Evolutionary conservation across 345 rosid species (phyloP).

Genomic region (Syzygium oleosum): DNA sequence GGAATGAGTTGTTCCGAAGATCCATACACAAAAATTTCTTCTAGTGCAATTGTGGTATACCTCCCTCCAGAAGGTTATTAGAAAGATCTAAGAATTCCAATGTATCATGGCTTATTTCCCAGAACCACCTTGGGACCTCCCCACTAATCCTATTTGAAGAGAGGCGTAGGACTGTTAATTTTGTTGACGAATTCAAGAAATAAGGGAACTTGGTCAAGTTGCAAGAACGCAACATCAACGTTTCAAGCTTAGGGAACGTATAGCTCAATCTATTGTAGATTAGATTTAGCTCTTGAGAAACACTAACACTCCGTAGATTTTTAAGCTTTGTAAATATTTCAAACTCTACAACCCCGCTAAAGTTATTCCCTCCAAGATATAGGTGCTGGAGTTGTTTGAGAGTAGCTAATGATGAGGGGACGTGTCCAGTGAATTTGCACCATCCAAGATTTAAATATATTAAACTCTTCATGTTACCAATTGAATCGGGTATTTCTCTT

Average conservation of each 20-base stretch:
- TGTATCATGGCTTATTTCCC: background rate
- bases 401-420: background rate
- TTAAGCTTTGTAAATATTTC: too few species aligned
- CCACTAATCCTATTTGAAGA: background rate
- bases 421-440: background rate
- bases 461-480: background rate
- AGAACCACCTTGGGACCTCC: background rate
- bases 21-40: background rate
- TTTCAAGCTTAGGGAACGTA: background rate
- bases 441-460: background rate
- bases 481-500: background rate
- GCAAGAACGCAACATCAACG: fast-evolving
- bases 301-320: too few species aligned
- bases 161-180: fast-evolving
- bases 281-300: too few species aligned
- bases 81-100: background rate
- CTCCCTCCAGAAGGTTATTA: background rate
- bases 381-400: background rate
- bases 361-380: background rate
- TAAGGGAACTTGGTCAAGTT: background rate
- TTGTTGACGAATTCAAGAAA: background rate
- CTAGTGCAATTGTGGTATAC: background rate
- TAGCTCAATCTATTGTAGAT: too few species aligned
- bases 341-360: background rate
- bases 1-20: background rate